Base-by-base conservation (phyloP, 306 rosid genomes). In the Senna siamea region DNA sequence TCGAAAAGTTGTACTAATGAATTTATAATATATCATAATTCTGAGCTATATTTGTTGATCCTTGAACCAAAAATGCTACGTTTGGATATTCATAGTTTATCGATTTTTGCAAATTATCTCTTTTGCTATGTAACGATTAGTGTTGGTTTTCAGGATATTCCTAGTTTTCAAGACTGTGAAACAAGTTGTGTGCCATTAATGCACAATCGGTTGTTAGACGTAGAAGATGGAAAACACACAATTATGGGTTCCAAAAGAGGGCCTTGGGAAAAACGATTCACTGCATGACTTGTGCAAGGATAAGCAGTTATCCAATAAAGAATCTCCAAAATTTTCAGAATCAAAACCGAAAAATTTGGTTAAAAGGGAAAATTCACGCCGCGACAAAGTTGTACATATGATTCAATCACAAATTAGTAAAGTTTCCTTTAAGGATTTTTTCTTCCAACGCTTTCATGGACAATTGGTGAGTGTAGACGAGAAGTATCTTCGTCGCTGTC, bases 401-500 rank as follows among this genome's bases (percentile, higher is more conserved):
- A 87, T 87, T 71, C 86, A 78, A 61, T 83, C 87, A 15, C 90
- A 83, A 72, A 65, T 85, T 15, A 75, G 86, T 61, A 88, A 71
- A 75, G 66, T 80, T 62, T 78, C 72, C 79, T 59, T 74, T 13
- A 80, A 85, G 22, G 84, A 85, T 73, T 67, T 83, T 4, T 65
- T 83, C 65, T 76, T 80, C 43, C 87, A 79, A 14, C 56, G 72
- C 43, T 80, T 69, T 61, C 59, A 76, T 76, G n/a, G n/a, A n/a
- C n/a, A n/a, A n/a, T n/a, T 92, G 86, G 88, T 90, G 73, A 88
- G 92, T 41, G 69, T 87, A 40, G 98, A 95, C 35, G 99, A 95
- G 83, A 95, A 85, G 43, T 85, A 87, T 82, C 83, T 87, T 56
- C 97, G 89, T 7, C 87, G 90, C 46, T 95, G 93, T 85, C 68